Evolutionary conservation across 768 basidiomycete species (phyloP).

Genomic region (Suillus plorans): DNA sequence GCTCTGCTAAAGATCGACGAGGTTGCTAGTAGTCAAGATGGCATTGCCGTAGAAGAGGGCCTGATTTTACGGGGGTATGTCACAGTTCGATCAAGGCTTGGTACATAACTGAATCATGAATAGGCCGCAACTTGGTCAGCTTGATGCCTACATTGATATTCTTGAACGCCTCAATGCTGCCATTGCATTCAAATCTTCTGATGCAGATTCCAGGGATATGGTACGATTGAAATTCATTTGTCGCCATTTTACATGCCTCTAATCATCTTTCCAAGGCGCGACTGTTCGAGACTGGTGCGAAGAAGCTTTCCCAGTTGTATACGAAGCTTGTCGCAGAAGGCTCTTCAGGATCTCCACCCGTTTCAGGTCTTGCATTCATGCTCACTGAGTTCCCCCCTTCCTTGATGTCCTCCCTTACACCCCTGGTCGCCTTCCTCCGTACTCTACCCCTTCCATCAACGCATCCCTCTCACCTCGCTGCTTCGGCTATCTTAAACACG

Average conservation of each 20-base stretch:
- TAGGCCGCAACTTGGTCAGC: constrained; percentile 71
- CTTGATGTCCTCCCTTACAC: constrained; percentile 52
- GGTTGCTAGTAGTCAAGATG: constrained; percentile 71
- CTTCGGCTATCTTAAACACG: constrained; percentile 59
- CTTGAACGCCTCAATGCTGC: constrained; percentile 76
- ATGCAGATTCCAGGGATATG: constrained; percentile 53
- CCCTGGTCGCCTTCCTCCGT: constrained; percentile 69
- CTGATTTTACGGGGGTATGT: constrained; percentile 73
- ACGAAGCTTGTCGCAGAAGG: constrained; percentile 89
- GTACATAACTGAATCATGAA: neutral
- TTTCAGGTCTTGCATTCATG: constrained; percentile 55
- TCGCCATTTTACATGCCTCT: neutral
- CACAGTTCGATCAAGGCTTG: constrained; percentile 6
- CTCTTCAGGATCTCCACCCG: constrained; percentile 71
- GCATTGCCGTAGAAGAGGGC: constrained; percentile 75
- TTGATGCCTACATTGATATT: constrained; percentile 66
- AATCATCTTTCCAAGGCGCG: constrained; percentile 45
- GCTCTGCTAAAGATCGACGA: constrained; percentile 78
- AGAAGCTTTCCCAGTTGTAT: constrained; percentile 78
- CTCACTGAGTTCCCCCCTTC: constrained; percentile 54
- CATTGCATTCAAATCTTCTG: constrained; percentile 72
- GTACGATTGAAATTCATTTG: constrained; percentile 29
- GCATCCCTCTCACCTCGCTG: constrained; percentile 81
- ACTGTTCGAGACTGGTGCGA: constrained; percentile 78
- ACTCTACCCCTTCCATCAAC: constrained; percentile 74